Percentiles rank a stretch among this genome's conserved stretches.
These are phyloP conservation scores for Aotearoamyces nothofagi DNA, from an alignment of 2,329 filamentous ascomycete species.

Conservation along the genomic window DNA sequence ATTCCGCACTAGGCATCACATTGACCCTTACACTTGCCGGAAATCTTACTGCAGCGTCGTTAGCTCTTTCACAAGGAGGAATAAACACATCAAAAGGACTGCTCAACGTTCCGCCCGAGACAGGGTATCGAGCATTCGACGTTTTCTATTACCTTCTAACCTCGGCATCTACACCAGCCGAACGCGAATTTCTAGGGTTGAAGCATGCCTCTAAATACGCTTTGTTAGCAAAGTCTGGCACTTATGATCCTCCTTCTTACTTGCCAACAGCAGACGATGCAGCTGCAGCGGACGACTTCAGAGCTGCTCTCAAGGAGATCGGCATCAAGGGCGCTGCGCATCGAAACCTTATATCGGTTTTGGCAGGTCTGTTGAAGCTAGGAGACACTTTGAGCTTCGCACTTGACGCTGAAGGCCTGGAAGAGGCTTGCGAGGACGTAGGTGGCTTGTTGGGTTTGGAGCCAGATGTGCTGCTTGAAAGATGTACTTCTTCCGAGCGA, in stretches of 20 bases:
- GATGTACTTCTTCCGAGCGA: slow-evolving; percentile 75
- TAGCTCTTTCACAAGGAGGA: slow-evolving; percentile 74
- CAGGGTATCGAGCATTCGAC: slow-evolving; percentile 85
- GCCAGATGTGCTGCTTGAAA: slow-evolving; percentile 62
- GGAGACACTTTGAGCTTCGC: slow-evolving; percentile 80
- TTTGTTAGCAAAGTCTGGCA: slow-evolving; percentile 68
- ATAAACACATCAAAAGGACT: slow-evolving; percentile 74
- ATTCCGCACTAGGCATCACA: slow-evolving; percentile 67
- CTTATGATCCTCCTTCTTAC: slow-evolving; percentile 74
- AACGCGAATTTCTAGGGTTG: slow-evolving; percentile 76
- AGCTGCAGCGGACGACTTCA: slow-evolving; percentile 86
- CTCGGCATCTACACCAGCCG: slow-evolving; percentile 74
- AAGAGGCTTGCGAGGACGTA: slow-evolving; percentile 82
- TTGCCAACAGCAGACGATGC: slow-evolving; percentile 85
- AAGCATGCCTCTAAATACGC: slow-evolving; percentile 63
- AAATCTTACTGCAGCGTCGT: slow-evolving; percentile 56
- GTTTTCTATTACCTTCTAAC: slow-evolving; percentile 96
- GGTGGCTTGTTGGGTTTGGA: slow-evolving; percentile 75
- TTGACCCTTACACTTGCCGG: slow-evolving; percentile 72
- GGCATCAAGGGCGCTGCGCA: slow-evolving; percentile 81
- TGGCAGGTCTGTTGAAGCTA: slow-evolving; percentile 79
- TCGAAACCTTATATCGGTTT: slow-evolving; percentile 68
- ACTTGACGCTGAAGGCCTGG: slow-evolving; percentile 70
- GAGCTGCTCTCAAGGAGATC: slow-evolving; percentile 72
- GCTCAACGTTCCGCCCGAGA: slow-evolving; percentile 61